phyloP scores from a whole-genome alignment of 352 stramenopile genomes.

The Elongisporangium prolatum region DNA sequence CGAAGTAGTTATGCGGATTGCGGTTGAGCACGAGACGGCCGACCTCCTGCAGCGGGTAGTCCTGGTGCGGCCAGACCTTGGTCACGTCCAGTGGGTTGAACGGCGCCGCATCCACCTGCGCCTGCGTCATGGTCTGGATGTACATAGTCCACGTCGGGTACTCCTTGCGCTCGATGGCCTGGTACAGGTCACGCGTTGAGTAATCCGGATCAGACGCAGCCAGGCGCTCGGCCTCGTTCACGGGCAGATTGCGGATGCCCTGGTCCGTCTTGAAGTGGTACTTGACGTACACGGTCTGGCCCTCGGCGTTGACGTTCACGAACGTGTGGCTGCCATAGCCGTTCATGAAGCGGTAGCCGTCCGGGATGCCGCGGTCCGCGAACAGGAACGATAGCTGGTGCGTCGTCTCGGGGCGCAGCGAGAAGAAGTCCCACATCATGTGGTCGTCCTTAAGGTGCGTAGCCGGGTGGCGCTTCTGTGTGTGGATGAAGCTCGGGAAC shows the following conservation, averaged over 20 bases:
- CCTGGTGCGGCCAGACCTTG: conserved; percentile 88
- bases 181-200: conserved; percentile 88
- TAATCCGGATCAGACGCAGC: conserved; percentile 82
- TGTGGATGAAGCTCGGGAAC: conserved; percentile 93
- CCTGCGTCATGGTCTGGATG: conserved; percentile 88
- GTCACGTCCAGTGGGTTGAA: conserved; percentile 93
- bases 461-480: conserved; percentile 88
- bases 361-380: conserved; percentile 85
- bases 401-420: conserved; percentile 86
- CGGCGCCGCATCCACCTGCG: conserved; percentile 44
- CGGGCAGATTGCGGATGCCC: conserved; percentile 84
- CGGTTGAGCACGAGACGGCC: conserved; percentile 87
- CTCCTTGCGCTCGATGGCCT: conserved; percentile 79
- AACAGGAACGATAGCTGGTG: conserved; percentile 91
- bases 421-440: conserved; percentile 92
- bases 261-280: conserved; percentile 93
- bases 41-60: conserved; percentile 86
- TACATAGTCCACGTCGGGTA: conserved; percentile 88
- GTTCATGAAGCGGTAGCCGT: conserved; percentile 90
- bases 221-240: conserved; percentile 70
- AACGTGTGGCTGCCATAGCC: conserved; percentile 92
- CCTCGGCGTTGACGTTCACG: conserved; percentile 78
- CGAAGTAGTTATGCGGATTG: conserved; percentile 92
- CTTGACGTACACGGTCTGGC: conserved; percentile 85
- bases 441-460: conserved; percentile 85